phyloP scores from a whole-genome alignment of 2,329 filamentous ascomycete species.

The Lachnum nothofagi region DNA sequence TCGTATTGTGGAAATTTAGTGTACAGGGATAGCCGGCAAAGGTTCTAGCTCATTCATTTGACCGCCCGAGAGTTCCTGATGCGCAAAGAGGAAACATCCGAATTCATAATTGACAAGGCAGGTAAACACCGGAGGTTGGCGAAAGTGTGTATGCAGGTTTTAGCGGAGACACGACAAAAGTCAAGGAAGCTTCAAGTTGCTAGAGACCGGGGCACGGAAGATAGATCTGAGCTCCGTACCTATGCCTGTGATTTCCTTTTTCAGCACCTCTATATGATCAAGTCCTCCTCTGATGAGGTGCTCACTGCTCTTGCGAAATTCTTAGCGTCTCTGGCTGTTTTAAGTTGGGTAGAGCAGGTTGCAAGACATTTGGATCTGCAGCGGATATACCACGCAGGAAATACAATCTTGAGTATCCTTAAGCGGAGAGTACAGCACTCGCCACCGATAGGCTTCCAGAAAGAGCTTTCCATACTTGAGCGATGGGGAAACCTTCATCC shows the following conservation, averaged over 20 bases:
- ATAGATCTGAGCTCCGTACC: conserved; percentile 10
- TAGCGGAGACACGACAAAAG: conserved; percentile 14
- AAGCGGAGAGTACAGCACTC: no score
- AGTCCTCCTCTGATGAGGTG: background rate
- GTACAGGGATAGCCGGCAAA: conserved; percentile 18
- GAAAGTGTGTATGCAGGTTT: conserved; percentile 25
- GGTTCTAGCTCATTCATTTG: conserved; percentile 34
- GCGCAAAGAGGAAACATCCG: conserved; percentile 10
- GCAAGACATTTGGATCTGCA: no score
- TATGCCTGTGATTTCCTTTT: conserved; percentile 31
- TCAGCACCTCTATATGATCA: conserved; percentile 23
- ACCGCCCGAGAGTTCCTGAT: conserved; percentile 29
- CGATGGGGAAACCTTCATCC: conserved; percentile 7
- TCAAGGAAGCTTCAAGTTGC: conserved; percentile 16
- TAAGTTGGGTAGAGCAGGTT: no score
- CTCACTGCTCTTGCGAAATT: no score
- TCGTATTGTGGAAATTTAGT: conserved; percentile 33
- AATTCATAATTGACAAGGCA: conserved; percentile 22
- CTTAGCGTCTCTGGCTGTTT: no score
- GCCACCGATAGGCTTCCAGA: conserved; percentile 17
- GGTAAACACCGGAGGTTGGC: conserved; percentile 26
- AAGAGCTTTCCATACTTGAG: conserved; percentile 29
- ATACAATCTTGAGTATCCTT: no score
- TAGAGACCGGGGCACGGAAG: background rate
- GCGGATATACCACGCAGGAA: no score